Evolutionary conservation across 768 basidiomycete genomes (phyloP), one percentile per base, ranked within the genome.

Genomic region (Agrocybe chaxingu): DNA sequence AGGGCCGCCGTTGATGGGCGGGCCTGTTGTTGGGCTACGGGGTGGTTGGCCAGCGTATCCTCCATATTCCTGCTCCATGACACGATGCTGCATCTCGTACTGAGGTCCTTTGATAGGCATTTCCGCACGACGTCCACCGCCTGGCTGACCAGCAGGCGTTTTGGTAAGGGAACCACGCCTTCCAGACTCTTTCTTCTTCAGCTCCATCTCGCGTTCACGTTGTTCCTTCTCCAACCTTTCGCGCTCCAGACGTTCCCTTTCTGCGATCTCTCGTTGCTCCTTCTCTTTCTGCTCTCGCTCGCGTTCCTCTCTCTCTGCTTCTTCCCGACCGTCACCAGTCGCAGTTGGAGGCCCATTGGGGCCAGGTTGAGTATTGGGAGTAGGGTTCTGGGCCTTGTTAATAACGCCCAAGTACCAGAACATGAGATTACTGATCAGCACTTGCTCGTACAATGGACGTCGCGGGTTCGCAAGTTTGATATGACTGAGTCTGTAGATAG

Each of bases 391-490:
- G 13, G 91, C 81, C 70, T 96, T 94, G 69, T 98, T 97, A 70
- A 98, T 98, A 57, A 98, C 86, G 9, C 95, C 92, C 34, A 99
- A 79, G 66, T 98, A 99, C 97, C 97, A 99, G 77, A 99, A 98
- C 92, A 96, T 97, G 61, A 93, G 73, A 64, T 93, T 93, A 63
- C 88, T 91, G 67, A 91, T 92, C 50, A 92, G 73, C 47, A 89
- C 97, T 68, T 99, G 97, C 73, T 99, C 97, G 62, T 97, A 98
- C 12, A 99, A 76, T 24, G 97, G 95, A 40, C 97, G 80, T 51
- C 97, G 80, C 7, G 97, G 95, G 70, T 98, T 99, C 16, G 97
- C 97, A 40, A 99, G 77, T 69, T 99, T 99, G 77, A 99, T 99
- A 64, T 99, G 97, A 65, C 92, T 95, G 44, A 99, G 75, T 52